phyloP scores from a whole-genome alignment of 192 early-diverging fungal species.

The Haplosporangium gracile region DNA sequence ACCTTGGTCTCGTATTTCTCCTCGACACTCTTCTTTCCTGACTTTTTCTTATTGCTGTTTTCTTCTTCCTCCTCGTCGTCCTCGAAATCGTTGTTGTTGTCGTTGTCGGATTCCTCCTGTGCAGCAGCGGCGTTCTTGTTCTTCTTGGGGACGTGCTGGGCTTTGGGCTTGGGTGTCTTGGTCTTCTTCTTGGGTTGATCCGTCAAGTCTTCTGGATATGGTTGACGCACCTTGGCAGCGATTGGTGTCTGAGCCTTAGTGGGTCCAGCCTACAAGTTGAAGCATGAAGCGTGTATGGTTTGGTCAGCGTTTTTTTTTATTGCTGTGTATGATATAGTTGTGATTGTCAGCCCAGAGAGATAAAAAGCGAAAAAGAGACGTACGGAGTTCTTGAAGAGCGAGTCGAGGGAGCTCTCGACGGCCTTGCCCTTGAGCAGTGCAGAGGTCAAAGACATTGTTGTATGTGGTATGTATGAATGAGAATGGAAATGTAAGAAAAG shows the following conservation, averaged over 20 bases:
- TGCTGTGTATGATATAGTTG: neutral
- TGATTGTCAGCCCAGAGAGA: neutral
- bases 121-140: conserved; percentile 25
- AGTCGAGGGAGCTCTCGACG: conserved; percentile 67
- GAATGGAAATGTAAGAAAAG: neutral
- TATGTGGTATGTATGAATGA: conserved; percentile 9
- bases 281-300: conserved; percentile 9
- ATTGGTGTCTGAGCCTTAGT: conserved; percentile 29
- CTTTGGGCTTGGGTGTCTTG: conserved; percentile 49
- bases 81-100: conserved; percentile 1
- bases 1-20: conserved; percentile 50
- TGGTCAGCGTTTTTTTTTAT: conserved; percentile 2
- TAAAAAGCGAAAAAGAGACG: conserved; percentile 8
- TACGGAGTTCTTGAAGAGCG: conserved; percentile 74
- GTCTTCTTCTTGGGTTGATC: conserved; percentile 38
- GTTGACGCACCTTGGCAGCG: conserved; percentile 39
- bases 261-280: conserved; percentile 49
- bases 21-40: conserved; percentile 35
- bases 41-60: conserved; percentile 20
- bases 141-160: conserved; percentile 41
- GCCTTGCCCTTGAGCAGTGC: conserved; percentile 45
- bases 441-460: conserved; percentile 48
- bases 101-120: neutral
- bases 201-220: conserved; percentile 44
- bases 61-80: conserved; percentile 28